Percentiles rank a stretch among this genome's conserved stretches.
Conservation (phyloP, 306 rosid genomes). For the Acacia melanoxylon region DNA sequence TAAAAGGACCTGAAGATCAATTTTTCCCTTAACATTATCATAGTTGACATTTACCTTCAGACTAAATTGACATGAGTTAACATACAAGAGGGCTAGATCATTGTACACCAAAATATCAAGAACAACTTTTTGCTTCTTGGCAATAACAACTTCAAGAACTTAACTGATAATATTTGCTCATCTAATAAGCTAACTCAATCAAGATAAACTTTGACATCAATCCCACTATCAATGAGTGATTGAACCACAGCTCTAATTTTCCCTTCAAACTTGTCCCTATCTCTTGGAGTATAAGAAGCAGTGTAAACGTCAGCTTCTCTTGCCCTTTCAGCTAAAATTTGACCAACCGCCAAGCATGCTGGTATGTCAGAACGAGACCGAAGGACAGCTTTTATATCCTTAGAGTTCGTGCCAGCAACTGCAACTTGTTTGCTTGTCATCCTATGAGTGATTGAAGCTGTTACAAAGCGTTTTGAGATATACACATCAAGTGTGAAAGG, state of each 20-base stretch:
- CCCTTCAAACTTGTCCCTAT: slow-evolving; percentile 92
- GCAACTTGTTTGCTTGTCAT: slow-evolving; percentile 92
- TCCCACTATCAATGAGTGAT: slow-evolving; percentile 89
- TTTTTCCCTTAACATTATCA: too few relatives aligned
- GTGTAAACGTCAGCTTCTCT: slow-evolving; percentile 94
- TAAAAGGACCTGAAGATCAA: too few relatives aligned
- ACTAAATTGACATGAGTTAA: slow-evolving; percentile 17
- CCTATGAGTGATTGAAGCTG: slow-evolving; percentile 92
- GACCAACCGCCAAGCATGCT: slow-evolving; percentile 85
- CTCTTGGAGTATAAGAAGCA: slow-evolving; percentile 82
- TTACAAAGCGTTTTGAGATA: slow-evolving; percentile 91
- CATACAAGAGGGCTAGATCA: background rate
- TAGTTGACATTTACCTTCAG: too few relatives aligned
- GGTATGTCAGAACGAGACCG: slow-evolving; percentile 87
- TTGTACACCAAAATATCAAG: slow-evolving; percentile 14
- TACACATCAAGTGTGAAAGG: slow-evolving; percentile 93
- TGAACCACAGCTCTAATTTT: slow-evolving; percentile 97
- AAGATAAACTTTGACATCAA: slow-evolving; percentile 86
- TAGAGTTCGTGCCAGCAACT: slow-evolving; percentile 97
- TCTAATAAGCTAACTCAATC: slow-evolving; percentile 39
- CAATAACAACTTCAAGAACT: background rate
- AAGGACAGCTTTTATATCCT: slow-evolving; percentile 87
- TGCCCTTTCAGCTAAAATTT: slow-evolving; percentile 80
- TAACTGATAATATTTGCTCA: background rate
- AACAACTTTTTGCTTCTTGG: background rate